phyloP scores from a whole-genome alignment of 148 eudicot species.

The Rhododendron henanense region DNA sequence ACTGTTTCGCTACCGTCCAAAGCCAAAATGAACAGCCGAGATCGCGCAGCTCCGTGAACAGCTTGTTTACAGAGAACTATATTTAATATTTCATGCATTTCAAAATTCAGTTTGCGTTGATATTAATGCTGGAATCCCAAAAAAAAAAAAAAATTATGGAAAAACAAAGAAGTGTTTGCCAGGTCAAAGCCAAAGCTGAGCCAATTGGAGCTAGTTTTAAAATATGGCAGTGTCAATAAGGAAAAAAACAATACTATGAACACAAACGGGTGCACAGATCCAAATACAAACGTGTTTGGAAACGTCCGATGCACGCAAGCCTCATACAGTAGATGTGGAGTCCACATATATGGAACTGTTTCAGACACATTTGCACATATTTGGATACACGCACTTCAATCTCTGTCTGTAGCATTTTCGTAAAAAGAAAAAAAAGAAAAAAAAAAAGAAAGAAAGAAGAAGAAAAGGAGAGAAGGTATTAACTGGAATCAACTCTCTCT shows the following conservation, averaged over 20 bases:
- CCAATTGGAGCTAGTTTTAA: background rate
- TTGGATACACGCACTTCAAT: background rate
- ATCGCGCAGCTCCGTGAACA: too few relatives aligned
- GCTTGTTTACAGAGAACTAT: too few relatives aligned
- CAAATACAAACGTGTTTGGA: background rate
- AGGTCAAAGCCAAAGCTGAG: constrained; percentile 7
- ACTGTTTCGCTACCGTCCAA: too few relatives aligned
- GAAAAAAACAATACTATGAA: background rate
- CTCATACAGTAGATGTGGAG: background rate
- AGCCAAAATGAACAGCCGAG: too few relatives aligned
- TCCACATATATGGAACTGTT: background rate
- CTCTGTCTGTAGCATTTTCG: background rate
- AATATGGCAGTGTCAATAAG: constrained; percentile 6
- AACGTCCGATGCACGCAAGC: background rate
- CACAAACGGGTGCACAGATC: background rate
- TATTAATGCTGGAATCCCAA: background rate
- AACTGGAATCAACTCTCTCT: constrained; percentile 24
- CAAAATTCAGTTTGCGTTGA: background rate
- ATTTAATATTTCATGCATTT: too few relatives aligned
- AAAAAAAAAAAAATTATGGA: background rate
- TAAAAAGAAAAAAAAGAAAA: background rate
- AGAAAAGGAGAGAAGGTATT: constrained; percentile 9
- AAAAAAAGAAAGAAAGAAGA: background rate
- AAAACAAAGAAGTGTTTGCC: background rate
- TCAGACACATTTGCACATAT: background rate